phyloP scores from a whole-genome alignment of 1,284 basidiomycete species.

The Pholiota adiposa region DNA sequence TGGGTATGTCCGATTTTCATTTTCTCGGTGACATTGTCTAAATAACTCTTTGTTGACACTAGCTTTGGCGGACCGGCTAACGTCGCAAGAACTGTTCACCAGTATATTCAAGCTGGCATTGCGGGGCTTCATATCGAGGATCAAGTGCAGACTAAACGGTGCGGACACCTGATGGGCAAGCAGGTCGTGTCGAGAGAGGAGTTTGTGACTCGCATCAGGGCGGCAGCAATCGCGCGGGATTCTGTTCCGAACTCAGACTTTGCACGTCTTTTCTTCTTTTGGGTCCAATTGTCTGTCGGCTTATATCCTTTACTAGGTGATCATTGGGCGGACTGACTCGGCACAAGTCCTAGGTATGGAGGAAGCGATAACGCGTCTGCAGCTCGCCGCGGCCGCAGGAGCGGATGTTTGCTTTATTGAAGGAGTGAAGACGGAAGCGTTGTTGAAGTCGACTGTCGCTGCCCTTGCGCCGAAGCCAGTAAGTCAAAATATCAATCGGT shows the following conservation, averaged over 20 bases:
- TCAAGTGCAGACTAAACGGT: slow-evolving; percentile 83
- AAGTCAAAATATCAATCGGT: not conserved
- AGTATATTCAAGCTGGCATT: slow-evolving; percentile 74
- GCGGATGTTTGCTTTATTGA: slow-evolving; percentile 87
- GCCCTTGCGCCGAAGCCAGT: slow-evolving; percentile 36
- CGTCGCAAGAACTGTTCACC: slow-evolving; percentile 75
- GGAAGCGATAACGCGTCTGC: slow-evolving; percentile 71
- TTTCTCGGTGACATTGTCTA: not conserved
- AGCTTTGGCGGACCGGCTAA: slow-evolving; percentile 79
- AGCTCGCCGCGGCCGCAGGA: slow-evolving; percentile 72
- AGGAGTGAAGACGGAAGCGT: slow-evolving; percentile 71
- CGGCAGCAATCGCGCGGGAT: slow-evolving; percentile 75
- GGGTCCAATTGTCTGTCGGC: not conserved
- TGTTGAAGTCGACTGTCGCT: slow-evolving; percentile 63
- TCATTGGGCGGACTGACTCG: slow-evolving; percentile 83
- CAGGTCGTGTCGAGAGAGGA: slow-evolving; percentile 69
- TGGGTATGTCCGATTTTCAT: not conserved
- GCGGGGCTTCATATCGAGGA: slow-evolving; percentile 84
- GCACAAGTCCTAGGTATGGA: slow-evolving; percentile 81
- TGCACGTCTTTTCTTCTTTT: slow-evolving; percentile 21
- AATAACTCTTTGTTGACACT: not conserved
- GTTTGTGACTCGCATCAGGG: slow-evolving; percentile 76
- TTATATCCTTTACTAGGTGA: slow-evolving; percentile 45
- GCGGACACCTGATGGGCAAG: slow-evolving; percentile 82
- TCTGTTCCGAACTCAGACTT: slow-evolving; percentile 72